Evolutionary conservation across 768 basidiomycete genomes (phyloP).

Genomic region (Boletellus sp.): DNA sequence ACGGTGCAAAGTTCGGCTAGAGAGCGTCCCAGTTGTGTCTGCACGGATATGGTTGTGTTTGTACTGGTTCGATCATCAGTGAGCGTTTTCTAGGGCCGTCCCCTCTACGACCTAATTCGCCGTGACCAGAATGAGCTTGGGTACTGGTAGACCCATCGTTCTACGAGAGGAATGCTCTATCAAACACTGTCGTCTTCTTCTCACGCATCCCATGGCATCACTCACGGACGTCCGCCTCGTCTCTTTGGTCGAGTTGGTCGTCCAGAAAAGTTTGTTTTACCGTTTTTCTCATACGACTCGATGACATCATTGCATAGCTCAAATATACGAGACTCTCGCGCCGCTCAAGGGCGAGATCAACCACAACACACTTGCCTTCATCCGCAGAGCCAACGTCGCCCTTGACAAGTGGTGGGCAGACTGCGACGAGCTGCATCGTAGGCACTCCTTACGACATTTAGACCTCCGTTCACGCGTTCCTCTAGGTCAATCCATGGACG

Average conservation of each 20-base stretch:
- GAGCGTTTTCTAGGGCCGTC: slow-evolving; percentile 27
- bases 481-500: slow-evolving; percentile 74
- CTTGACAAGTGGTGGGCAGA: slow-evolving; percentile 91
- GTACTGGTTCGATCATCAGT: slow-evolving; percentile 97
- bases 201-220: slow-evolving; percentile 83
- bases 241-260: slow-evolving; percentile 84
- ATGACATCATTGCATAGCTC: slow-evolving; percentile 48
- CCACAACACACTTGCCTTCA: slow-evolving; percentile 79
- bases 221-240: slow-evolving; percentile 87
- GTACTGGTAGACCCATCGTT: slow-evolving; percentile 87
- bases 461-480: slow-evolving; percentile 5
- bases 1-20: background rate
- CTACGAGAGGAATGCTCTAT: slow-evolving; percentile 87
- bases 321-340: slow-evolving; percentile 88
- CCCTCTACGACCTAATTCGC: slow-evolving; percentile 8
- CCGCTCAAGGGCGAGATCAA: slow-evolving; percentile 85
- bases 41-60: slow-evolving; percentile 92
- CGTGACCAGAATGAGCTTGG: slow-evolving; percentile 73
- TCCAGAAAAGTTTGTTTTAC: slow-evolving; percentile 74
- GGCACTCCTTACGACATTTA: slow-evolving; percentile 8
- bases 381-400: slow-evolving; percentile 80
- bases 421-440: slow-evolving; percentile 81
- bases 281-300: background rate
- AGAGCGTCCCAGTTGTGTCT: slow-evolving; percentile 64
- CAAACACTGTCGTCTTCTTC: slow-evolving; percentile 74